Conservation (phyloP, 768 basidiomycete species). For the Tricholoma matsutake region DNA sequence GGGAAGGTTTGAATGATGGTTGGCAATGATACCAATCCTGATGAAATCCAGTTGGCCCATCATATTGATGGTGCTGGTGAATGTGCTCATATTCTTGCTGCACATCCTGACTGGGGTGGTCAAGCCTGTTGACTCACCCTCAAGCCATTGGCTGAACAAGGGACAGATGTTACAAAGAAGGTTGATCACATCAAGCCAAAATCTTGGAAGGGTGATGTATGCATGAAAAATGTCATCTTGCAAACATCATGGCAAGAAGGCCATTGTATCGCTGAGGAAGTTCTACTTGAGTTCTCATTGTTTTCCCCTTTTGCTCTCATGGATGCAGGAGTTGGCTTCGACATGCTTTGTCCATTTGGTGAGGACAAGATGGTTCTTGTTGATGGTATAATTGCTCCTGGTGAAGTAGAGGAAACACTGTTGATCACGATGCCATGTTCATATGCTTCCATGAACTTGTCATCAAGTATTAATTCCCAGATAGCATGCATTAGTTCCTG, state of each 20-base stretch:
- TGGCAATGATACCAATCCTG: too few relatives aligned
- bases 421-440: slow-evolving; percentile 20
- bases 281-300: background rate
- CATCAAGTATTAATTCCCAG: slow-evolving; percentile 22
- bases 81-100: too few relatives aligned
- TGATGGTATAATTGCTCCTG: too few relatives aligned
- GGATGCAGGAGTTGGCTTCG: background rate
- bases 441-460: slow-evolving; percentile 23
- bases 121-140: background rate
- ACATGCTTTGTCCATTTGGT: background rate
- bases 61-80: too few relatives aligned
- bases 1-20: background rate
- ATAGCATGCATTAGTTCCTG: slow-evolving; percentile 26
- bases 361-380: background rate
- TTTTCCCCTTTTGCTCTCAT: background rate
- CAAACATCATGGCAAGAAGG: background rate
- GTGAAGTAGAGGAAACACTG: too few relatives aligned
- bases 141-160: background rate
- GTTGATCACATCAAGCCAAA: background rate
- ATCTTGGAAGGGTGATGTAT: background rate
- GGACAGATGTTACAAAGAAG: background rate
- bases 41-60: too few relatives aligned
- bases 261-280: background rate
- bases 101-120: background rate
- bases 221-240: background rate